Conservation (phyloP, 371 early-diverging fungal species). For the Antonospora locustae region DNA sequence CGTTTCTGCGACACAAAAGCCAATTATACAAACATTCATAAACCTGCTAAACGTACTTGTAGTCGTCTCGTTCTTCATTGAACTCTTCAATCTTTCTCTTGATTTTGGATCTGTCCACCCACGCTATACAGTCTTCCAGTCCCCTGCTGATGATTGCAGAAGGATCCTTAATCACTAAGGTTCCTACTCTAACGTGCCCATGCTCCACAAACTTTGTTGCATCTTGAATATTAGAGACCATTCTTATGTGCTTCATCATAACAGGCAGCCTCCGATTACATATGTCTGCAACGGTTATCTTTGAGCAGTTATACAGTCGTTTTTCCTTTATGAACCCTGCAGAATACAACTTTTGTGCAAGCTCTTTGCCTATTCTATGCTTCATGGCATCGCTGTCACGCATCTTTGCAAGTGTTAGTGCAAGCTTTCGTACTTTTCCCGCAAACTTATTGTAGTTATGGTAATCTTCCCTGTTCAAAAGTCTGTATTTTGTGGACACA, state of each 20-base stretch:
- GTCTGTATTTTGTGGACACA: conserved; percentile 73
- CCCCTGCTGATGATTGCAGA: conserved; percentile 60
- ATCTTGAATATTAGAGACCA: conserved; percentile 81
- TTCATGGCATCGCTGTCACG: conserved; percentile 75
- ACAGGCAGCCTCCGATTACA: conserved; percentile 71
- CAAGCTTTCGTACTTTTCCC: conserved; percentile 68
- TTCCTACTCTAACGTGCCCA: conserved; percentile 77
- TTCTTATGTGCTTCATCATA: conserved; percentile 77
- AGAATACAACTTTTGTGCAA: conserved; percentile 71
- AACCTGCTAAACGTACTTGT: conserved; percentile 9
- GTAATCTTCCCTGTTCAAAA: conserved; percentile 84
- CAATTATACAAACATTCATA: too few relatives aligned
- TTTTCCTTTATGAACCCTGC: conserved; percentile 74
- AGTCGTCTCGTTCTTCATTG: conserved; percentile 44
- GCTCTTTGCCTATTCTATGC: conserved; percentile 61
- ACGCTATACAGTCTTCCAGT: conserved; percentile 93
- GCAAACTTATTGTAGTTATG: conserved; percentile 75
- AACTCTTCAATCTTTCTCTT: conserved; percentile 82
- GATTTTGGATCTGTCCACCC: conserved; percentile 90
- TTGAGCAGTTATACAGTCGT: conserved; percentile 69
- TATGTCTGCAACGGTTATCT: conserved; percentile 73
- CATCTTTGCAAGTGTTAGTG: conserved; percentile 70
- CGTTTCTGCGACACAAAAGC: too few relatives aligned
- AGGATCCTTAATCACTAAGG: conserved; percentile 71
- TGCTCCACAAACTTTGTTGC: conserved; percentile 84